phyloP scores from a whole-genome alignment of 495 filamentous ascomycete species.

The Trichoderma parareesei region DNA sequence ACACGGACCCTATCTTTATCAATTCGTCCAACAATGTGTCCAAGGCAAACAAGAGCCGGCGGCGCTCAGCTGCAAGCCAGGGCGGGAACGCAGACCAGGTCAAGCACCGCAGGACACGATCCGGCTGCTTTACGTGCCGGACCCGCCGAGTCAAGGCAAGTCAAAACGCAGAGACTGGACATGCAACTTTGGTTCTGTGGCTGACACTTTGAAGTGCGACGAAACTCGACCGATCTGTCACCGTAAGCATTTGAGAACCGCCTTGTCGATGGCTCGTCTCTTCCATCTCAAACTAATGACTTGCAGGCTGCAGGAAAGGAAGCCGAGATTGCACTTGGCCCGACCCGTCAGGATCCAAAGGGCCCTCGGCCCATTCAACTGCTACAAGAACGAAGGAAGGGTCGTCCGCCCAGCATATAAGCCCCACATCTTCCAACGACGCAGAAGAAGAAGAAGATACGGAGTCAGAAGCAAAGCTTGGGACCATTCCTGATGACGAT shows the following conservation, averaged over 20 bases:
- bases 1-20: constrained; percentile 40
- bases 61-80: constrained; percentile 48
- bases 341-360: constrained; percentile 49
- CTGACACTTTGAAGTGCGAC: constrained; percentile 54
- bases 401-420: constrained; percentile 42
- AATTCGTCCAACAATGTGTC: constrained; percentile 43
- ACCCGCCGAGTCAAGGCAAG: constrained; percentile 82
- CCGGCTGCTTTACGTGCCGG: constrained; percentile 91
- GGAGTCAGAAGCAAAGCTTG: constrained; percentile 43
- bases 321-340: constrained; percentile 79
- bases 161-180: background rate
- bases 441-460: constrained; percentile 46
- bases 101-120: constrained; percentile 88
- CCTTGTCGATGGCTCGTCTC: background rate
- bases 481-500: constrained; percentile 61
- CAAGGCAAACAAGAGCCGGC: constrained; percentile 46
- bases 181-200: constrained; percentile 13
- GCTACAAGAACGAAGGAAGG: constrained; percentile 29
- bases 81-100: constrained; percentile 51
- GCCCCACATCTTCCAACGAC: constrained; percentile 44
- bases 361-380: constrained; percentile 32
- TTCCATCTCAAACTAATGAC: constrained; percentile 15
- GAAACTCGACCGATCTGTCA: constrained; percentile 83
- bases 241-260: constrained; percentile 40
- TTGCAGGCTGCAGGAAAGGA: constrained; percentile 72